Base-by-base conservation (phyloP, 179 eudicot species). In the Heliamphora pulchella region DNA sequence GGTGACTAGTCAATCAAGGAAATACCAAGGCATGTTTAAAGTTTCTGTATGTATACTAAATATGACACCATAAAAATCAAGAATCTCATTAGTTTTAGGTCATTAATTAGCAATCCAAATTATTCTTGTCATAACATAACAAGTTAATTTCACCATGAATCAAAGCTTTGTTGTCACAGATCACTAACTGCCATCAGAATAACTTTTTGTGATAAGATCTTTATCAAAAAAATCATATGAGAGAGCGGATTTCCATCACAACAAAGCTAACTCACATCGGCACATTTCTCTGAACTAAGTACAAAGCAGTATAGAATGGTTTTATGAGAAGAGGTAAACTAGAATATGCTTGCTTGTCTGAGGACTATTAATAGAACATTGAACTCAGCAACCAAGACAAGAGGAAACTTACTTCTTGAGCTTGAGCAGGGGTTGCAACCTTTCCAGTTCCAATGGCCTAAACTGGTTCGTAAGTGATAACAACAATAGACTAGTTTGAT, bases 391-490 rank as follows among this genome's bases (percentile, higher is more conserved):
- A 59, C 10, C 61, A 46, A 39, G 67, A 78, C 54, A 55, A 53
- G 46, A 70, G 59, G 71, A 31, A 31, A 85, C 92, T 83, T 84
- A 93, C 97, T 86, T 93, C 97, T 85, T 93, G 96, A 86, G 97
- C 97, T 80, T 93, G 97, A 8, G 88, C 96, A 80, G 96, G 96
- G 80, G 83, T 61, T 13, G 98, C 98, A 76, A 94, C 98, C 87
- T 94, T 92, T 48, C 98, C 98, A 1, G 97, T 93, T 86, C 97
- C 97, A 86, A 93, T 91, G 77, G 97, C 97, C 97, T 96, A 93
- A 66, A 93, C 97, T 46, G 97, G 97, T 80, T 93, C 96, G 82
- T 93, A 93, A n/a, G 97, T 96, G 82, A 93, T 18, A 83, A 93
- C 96, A 74, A 93, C 91, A 80, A 89, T 86, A 50, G 82, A 83